Conservation (phyloP, 2,329 filamentous ascomycete genomes). For the Coleophoma crateriformis region DNA sequence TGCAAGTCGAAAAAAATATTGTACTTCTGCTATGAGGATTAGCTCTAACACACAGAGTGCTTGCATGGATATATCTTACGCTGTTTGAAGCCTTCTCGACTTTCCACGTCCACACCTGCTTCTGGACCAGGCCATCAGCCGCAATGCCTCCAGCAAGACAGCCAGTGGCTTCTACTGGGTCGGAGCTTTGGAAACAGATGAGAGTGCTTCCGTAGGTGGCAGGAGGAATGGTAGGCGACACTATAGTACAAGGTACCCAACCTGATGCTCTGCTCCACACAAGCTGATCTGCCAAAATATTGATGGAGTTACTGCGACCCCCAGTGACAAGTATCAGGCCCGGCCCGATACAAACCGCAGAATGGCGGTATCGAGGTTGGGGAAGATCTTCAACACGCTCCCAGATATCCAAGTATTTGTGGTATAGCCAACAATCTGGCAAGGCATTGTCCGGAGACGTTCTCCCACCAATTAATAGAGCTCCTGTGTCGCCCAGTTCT, state of each 20-base stretch:
- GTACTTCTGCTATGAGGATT: too few relatives aligned
- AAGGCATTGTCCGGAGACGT: slow-evolving; percentile 67
- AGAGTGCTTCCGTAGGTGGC: too few relatives aligned
- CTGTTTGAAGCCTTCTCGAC: slow-evolving; percentile 28
- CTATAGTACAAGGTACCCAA: slow-evolving; percentile 19
- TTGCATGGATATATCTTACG: slow-evolving; percentile 6
- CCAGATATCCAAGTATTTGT: slow-evolving; percentile 52
- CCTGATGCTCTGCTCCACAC: slow-evolving; percentile 23
- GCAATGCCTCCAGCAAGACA: slow-evolving; percentile 69
- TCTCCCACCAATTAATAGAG: slow-evolving; percentile 70
- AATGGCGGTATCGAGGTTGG: slow-evolving; percentile 70
- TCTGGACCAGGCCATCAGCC: slow-evolving; percentile 54
- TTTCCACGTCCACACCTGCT: slow-evolving; percentile 61
- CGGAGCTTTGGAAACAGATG: too few relatives aligned
- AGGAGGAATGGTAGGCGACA: too few relatives aligned
- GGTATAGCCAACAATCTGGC: slow-evolving; percentile 71
- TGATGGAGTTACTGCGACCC: slow-evolving; percentile 22
- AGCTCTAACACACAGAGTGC: too few relatives aligned
- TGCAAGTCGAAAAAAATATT: too few relatives aligned
- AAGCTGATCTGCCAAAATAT: slow-evolving; percentile 12
- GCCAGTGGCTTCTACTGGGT: slow-evolving; percentile 37
- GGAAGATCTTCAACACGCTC: slow-evolving; percentile 59
- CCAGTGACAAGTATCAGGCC: slow-evolving; percentile 39
- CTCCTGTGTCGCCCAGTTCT: slow-evolving; percentile 49
- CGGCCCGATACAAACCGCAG: slow-evolving; percentile 44